Base-by-base conservation (phyloP, 495 filamentous ascomycete species). In the Penicillium mononematosum region DNA sequence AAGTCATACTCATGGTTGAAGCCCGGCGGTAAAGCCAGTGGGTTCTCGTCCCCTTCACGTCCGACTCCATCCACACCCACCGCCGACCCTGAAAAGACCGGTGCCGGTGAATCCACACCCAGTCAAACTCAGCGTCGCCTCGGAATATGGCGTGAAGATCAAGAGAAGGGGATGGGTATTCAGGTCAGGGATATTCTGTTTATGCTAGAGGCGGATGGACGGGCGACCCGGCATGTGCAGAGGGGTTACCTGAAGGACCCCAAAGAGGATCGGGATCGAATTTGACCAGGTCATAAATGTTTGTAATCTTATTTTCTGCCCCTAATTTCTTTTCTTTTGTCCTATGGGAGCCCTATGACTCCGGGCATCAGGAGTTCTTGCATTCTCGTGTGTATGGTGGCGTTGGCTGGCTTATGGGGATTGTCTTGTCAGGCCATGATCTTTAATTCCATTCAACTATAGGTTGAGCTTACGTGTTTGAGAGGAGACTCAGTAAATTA, bases 141-240 rank as follows among this genome's bases (percentile, higher is more conserved):
- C 42, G 79, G 79, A 22, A 62, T 68, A 2, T 80, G 77, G 72
- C 71, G 77, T 19, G 80, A 82, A 61, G 79, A 81, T 50, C 70
- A 68, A 56, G 74, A 75, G 14, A 73, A 72, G 49, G 79, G 79
- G 5, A 53, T 65, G 19, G 70, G 75, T 0, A 78, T 82, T 55
- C 77, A 81, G 52, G 64, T 81, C 20, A 70, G 80, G 36, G 80
- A 82, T 60, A 63, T 82, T 11, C 53, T 82, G 22, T 79, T 77
- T 47, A 78, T 79, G 64, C 69, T 81, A 16, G 80, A 82, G 58
- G 64, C 70, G 16, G 79, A 82, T 62, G 73, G 79, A 17, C 69
- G 75, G 56, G 75, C 69, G 16, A 67, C 68, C 17, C 70, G 72
- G 25, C 76, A 79, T 62, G 64, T 79, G 20, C 76, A 79, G 59